Evolutionary conservation across 768 basidiomycete species (phyloP).

Genomic region (Lentinula lateritia): DNA sequence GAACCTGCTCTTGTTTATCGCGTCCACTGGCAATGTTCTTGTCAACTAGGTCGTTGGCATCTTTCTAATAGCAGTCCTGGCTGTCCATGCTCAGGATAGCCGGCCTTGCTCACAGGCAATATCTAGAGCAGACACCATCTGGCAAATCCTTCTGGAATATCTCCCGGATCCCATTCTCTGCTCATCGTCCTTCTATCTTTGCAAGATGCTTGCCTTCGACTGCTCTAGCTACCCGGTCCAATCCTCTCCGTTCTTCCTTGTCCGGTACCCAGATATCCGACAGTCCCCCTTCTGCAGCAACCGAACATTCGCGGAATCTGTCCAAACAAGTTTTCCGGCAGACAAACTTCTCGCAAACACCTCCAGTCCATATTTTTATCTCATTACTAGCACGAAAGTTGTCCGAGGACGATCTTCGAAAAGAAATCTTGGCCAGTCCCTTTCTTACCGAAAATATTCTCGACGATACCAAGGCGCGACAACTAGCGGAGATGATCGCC

Average conservation of each 20-base stretch:
- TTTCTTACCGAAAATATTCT: constrained; percentile 14
- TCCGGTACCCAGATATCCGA: constrained; percentile 4
- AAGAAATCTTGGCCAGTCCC: background rate
- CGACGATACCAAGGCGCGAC: constrained; percentile 25
- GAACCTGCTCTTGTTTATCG: background rate
- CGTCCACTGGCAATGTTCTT: background rate
- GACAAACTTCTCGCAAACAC: background rate
- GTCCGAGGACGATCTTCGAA: background rate
- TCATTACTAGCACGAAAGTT: background rate
- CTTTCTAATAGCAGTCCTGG: constrained; percentile 29
- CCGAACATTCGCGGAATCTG: background rate
- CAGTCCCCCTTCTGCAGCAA: background rate
- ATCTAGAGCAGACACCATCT: constrained; percentile 36
- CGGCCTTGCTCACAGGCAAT: constrained; percentile 47
- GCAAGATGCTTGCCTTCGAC: constrained; percentile 4
- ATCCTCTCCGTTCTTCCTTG: background rate
- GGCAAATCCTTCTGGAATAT: background rate
- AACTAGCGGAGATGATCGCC: constrained; percentile 26
- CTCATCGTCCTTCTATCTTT: constrained; percentile 13
- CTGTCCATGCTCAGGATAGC: constrained; percentile 75
- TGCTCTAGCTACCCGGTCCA: constrained; percentile 4
- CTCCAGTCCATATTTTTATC: background rate
- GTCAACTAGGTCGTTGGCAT: constrained; percentile 1
- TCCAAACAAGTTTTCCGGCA: background rate
- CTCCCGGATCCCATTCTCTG: background rate